Conservation (phyloP, 202 grass and related monocot species). For the Miscanthus sacchariflorus region DNA sequence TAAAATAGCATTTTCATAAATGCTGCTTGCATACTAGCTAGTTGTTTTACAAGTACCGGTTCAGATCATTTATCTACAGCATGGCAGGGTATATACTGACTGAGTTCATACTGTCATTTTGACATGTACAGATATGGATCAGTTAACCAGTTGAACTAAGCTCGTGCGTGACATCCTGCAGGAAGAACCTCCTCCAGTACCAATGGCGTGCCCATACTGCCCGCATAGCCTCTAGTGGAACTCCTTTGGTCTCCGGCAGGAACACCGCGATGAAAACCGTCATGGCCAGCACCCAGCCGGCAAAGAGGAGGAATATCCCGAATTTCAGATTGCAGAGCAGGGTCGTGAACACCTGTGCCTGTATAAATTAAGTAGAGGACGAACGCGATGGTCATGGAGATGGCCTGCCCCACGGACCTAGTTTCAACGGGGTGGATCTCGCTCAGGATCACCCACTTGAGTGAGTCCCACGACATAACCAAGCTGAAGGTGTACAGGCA, state of each 20-base stretch:
- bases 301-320: conserved; percentile 66
- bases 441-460: conserved; percentile 72
- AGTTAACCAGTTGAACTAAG: conserved; percentile 1
- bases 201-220: conserved; percentile 45
- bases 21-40: no score
- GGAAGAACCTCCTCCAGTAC: conserved; percentile 47
- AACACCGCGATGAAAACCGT: conserved; percentile 40
- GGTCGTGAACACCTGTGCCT: conserved; percentile 68
- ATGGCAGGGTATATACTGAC: no score
- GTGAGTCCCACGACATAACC: conserved; percentile 74
- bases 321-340: conserved; percentile 71
- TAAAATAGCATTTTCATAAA: no score
- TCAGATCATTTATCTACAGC: no score
- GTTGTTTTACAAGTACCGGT: no score
- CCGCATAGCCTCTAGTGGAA: conserved; percentile 50
- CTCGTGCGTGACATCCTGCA: conserved; percentile 2
- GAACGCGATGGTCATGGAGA: conserved; percentile 57
- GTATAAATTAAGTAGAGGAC: conserved; percentile 53
- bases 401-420: conserved; percentile 69
- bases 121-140: no score
- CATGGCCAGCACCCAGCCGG: conserved; percentile 58
- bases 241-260: conserved; percentile 56
- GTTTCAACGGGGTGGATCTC: conserved; percentile 84
- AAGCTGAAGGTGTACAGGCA: conserved; percentile 60
- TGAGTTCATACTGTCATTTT: no score